phyloP scores from a whole-genome alignment of 1,284 basidiomycete genomes.

The Sporisorium scitamineum region DNA sequence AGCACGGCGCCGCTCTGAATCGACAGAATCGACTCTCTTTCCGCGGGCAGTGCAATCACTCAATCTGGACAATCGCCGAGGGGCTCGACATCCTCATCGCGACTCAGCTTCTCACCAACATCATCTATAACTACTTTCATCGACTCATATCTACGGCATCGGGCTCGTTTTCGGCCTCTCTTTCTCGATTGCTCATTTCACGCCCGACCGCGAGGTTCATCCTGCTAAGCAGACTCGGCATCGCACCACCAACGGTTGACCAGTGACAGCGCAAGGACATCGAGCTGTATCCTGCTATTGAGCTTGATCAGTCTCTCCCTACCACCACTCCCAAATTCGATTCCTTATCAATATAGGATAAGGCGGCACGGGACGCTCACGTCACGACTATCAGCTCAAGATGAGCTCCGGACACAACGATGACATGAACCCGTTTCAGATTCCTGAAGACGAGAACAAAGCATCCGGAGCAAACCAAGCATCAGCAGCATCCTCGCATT shows the following conservation, averaged over 20 bases:
- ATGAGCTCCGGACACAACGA: constrained; percentile 31
- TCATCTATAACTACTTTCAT: background rate
- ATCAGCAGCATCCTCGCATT: constrained; percentile 22
- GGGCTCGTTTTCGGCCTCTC: background rate
- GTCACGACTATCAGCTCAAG: background rate
- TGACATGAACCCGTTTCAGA: constrained; percentile 50
- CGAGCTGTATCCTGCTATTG: background rate
- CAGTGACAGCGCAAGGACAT: background rate
- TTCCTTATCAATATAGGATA: no score
- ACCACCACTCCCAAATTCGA: no score
- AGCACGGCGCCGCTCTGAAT: background rate
- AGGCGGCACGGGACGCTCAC: background rate
- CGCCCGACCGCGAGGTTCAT: background rate
- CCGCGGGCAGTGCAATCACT: constrained; percentile 1
- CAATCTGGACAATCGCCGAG: background rate
- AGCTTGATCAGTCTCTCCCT: no score
- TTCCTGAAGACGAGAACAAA: constrained; percentile 42
- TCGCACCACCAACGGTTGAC: background rate
- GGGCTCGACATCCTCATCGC: background rate
- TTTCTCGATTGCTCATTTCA: background rate
- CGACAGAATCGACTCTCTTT: background rate
- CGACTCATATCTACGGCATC: background rate
- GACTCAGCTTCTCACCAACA: constrained; percentile 4
- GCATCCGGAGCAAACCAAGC: constrained; percentile 7
- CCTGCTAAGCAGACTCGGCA: background rate